These are phyloP conservation scores for Kluyveromyces nonfermentans DNA, from an alignment of 805 yeast genomes.

Conservation along the genomic window DNA sequence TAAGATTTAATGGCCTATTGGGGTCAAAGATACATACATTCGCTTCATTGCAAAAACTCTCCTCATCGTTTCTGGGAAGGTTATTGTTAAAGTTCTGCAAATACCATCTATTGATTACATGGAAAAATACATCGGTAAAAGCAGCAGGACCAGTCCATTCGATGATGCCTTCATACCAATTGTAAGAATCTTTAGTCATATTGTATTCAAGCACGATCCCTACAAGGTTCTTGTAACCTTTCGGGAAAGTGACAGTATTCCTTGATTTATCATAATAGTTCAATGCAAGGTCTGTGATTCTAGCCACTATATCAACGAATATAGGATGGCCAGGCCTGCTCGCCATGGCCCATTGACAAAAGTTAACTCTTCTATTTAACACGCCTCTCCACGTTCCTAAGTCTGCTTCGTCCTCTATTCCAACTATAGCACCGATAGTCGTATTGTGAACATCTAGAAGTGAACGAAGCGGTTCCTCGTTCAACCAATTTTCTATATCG, in stretches of 20 bases:
- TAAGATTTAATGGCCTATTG: slow-evolving; percentile 2
- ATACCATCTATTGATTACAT: slow-evolving; percentile 32
- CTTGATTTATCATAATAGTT: slow-evolving; percentile 30
- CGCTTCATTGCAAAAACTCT: background rate
- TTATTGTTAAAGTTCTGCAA: background rate
- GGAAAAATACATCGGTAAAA: slow-evolving; percentile 40
- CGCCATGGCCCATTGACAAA: slow-evolving; percentile 55
- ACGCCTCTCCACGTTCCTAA: slow-evolving; percentile 45
- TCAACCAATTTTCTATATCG: slow-evolving; percentile 53
- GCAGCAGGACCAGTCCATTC: slow-evolving; percentile 46
- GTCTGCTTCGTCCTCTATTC: slow-evolving; percentile 46
- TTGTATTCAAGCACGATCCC: background rate
- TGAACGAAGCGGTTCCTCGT: slow-evolving; percentile 28
- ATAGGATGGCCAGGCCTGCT: slow-evolving; percentile 55
- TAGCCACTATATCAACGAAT: slow-evolving; percentile 43
- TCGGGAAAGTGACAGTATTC: slow-evolving; percentile 10
- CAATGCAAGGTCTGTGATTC: slow-evolving; percentile 42
- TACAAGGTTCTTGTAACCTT: slow-evolving; percentile 3
- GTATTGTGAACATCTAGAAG: slow-evolving; percentile 25
- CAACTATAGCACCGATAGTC: slow-evolving; percentile 43
- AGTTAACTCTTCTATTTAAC: slow-evolving; percentile 45
- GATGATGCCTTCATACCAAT: slow-evolving; percentile 23
- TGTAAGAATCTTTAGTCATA: slow-evolving; percentile 2
- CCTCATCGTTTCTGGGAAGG: background rate
- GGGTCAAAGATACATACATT: slow-evolving; percentile 3